These are phyloP conservation scores for Biscogniauxia sp. DNA, from an alignment of 2,329 filamentous ascomycete species.

Conservation along the genomic window DNA sequence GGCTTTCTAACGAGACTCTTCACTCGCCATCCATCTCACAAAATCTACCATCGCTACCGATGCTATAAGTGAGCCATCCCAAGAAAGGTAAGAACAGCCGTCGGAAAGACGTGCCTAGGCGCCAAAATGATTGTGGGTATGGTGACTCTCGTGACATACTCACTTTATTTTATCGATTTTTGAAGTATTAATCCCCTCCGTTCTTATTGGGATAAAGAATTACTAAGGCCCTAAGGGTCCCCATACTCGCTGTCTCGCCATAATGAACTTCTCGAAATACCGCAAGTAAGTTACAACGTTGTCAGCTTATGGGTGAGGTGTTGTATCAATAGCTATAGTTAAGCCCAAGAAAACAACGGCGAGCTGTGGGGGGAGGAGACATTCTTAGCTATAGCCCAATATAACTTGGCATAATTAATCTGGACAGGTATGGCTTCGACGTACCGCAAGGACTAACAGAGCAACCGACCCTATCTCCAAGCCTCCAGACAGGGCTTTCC, in stretches of 20 bases:
- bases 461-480: constrained; percentile 8
- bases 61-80: background rate
- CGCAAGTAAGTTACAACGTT: constrained; percentile 6
- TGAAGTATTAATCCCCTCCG: background rate
- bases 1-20: background rate
- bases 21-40: background rate
- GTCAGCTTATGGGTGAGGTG: constrained; percentile 4
- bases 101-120: constrained; percentile 19
- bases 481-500: constrained; percentile 4
- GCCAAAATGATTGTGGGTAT: constrained; percentile 6
- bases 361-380: constrained; percentile 10
- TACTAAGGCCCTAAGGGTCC: constrained; percentile 5
- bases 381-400: constrained; percentile 12
- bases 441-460: constrained; percentile 1
- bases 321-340: constrained; percentile 6
- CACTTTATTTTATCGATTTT: background rate
- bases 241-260: background rate
- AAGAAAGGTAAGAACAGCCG: constrained; percentile 2
- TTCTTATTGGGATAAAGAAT: background rate
- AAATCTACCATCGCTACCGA: background rate
- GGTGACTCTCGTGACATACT: background rate
- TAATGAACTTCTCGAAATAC: constrained; percentile 12
- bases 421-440: background rate
- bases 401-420: constrained; percentile 3
- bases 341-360: constrained; percentile 11